Evolutionary conservation across 805 yeast genomes (phyloP), one percentile per base, ranked within the genome.

Genomic region (Lipomyces starkeyi): DNA sequence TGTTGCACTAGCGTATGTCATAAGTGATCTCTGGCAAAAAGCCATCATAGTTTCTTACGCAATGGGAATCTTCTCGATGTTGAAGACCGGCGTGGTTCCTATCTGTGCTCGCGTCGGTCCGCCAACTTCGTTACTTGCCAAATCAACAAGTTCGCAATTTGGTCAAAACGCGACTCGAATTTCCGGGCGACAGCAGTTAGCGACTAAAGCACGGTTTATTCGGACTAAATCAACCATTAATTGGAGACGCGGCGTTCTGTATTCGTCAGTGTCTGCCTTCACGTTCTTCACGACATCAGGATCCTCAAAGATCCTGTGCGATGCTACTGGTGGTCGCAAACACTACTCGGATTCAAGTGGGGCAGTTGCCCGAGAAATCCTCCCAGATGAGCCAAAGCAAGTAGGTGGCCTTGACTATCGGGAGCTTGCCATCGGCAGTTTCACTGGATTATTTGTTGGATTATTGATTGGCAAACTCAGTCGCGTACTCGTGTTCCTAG

Each of bases 401-500:
- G 49, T 25, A 25, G 52, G 35, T 22, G 7, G 27, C 3, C 76
- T 86, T 72, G 82, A 84, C 75, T 87, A 87, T 73, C 81, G 82
- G 63, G 87, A 87, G 72, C 78, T 87, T 71, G 81, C 88, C 25
- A 73, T 86, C 67, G 90, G 90, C 0, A 84, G 87, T 0, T 77
- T 86, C 72, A 79, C 84, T 4, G 90, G 90, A 0, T 76, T 86
- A 40, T 80, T 84, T 63, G 73, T 83, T 63, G 90, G 90, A 0
- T 76, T 84, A 8, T 78, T 86, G 17, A 81, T 82, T 3, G 89
- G 89, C 14, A 85, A 86, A 73, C 79, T 87, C 67, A 82, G 86
- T 62, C 78, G 84, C 8, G 82, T 85, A n/a, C 77, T 87, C 58
- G 83, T 85, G 59, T 79, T 84, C 54, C 69, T 85, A 57, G 74